phyloP scores from a whole-genome alignment of 805 yeast species.

The Kodamaea kaohsiungensis region DNA sequence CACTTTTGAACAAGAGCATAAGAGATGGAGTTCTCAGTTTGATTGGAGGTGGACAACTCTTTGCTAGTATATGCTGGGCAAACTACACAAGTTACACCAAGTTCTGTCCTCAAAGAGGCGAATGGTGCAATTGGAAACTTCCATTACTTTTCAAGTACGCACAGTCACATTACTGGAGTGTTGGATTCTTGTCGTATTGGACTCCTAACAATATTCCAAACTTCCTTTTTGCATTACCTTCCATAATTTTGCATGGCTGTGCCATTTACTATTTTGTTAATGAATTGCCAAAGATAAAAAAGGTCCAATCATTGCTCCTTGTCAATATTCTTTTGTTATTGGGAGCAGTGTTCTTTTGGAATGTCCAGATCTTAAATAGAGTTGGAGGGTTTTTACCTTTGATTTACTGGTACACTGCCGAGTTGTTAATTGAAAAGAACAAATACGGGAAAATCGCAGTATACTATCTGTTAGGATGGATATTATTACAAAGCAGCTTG shows the following conservation, averaged over 20 bases:
- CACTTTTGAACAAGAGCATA: constrained; percentile 14
- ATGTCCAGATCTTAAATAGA: constrained; percentile 84
- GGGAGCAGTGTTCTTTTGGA: constrained; percentile 63
- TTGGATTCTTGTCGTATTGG: constrained; percentile 84
- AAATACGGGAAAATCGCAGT: constrained; percentile 25
- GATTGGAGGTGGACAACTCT: constrained; percentile 58
- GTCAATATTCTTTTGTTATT: constrained; percentile 47
- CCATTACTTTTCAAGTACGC: constrained; percentile 71
- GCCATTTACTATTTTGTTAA: constrained; percentile 44
- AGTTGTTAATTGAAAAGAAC: constrained; percentile 18
- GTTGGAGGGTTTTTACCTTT: constrained; percentile 77
- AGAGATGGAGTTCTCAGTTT: constrained; percentile 33
- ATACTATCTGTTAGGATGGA: constrained; percentile 62
- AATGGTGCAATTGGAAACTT: constrained; percentile 67
- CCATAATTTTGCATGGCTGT: constrained; percentile 45
- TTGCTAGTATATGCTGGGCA: constrained; percentile 43
- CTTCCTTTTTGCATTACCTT: constrained; percentile 75
- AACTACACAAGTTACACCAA: constrained; percentile 54
- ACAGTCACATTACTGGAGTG: constrained; percentile 81
- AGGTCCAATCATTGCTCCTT: constrained; percentile 39
- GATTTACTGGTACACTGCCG: constrained; percentile 69
- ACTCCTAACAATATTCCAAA: constrained; percentile 78
- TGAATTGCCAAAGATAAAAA: constrained; percentile 27
- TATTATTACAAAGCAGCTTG: constrained; percentile 63
- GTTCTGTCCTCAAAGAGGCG: constrained; percentile 72